Evolutionary conservation across 495 filamentous ascomycete species (phyloP), one percentile per base, ranked within the genome.

Genomic region (Neurospora sp.): DNA sequence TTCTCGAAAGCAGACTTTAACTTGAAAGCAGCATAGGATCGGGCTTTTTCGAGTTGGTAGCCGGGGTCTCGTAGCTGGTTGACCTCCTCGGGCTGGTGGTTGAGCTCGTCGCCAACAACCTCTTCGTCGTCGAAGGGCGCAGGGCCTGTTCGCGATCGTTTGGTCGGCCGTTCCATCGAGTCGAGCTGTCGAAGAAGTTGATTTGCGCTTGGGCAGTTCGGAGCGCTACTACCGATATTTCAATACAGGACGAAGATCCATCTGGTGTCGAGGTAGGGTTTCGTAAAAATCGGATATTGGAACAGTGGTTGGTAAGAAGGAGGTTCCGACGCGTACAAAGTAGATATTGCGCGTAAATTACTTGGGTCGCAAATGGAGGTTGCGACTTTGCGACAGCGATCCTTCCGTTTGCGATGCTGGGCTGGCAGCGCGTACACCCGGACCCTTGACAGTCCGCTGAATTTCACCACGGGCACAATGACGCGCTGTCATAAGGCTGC

Each of bases 1-100:
- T 84, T 78, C 76, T 97, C 94, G 75, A 96, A 97, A 3, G 89
- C 87, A 12, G 88, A 90, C 83, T 95, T 94, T 14, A 97, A 86
- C 53, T 86, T 89, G 61, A 82, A 79, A 41, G 89, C 88, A 72
- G 92, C 91, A 70, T 84, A 85, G 8, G 84, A 85, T 73, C 88
- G 89, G 45, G 85, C 87, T 72, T 84, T 83, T 73, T 89, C 82
- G 14, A 92, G 81, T 73, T 89, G 85, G 70, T 84, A 80, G 59
- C 86, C 83, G 14, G 84, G 82, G 42, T 86, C 83, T 35, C 83
- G 84, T 5, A 78, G 81, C 22, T 79, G 76, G 70, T 84, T 80
- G 70, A 86, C 78, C 40, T 83, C 80, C 44, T 78, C 81, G 27
- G 83, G 83, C 17, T 71, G 82, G 40, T 80, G 81, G 31, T 79